phyloP scores from a whole-genome alignment of 2,329 filamentous ascomycete species.

The Aphanocladium album region DNA sequence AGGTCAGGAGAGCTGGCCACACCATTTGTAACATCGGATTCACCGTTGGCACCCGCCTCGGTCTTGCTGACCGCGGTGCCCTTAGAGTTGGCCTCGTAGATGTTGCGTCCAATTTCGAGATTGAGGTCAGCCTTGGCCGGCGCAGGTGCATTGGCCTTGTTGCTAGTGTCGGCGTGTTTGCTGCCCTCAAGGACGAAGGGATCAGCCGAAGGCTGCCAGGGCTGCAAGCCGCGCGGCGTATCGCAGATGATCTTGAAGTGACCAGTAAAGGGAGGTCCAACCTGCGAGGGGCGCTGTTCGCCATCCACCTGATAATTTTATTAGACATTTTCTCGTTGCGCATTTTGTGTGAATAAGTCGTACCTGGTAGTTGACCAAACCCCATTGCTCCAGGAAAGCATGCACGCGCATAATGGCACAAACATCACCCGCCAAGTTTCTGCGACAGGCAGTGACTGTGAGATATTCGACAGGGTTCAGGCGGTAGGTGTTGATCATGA shows the following conservation, averaged over 20 bases:
- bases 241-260: constrained; percentile 96
- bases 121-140: constrained; percentile 76
- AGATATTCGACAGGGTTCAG: constrained; percentile 94
- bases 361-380: constrained; percentile 98
- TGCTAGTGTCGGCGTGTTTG: constrained; percentile 64
- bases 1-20: constrained; percentile 52
- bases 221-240: constrained; percentile 88
- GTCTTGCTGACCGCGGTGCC: constrained; percentile 63
- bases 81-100: constrained; percentile 89
- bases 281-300: constrained; percentile 88
- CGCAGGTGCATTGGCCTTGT: constrained; percentile 59
- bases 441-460: constrained; percentile 90
- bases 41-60: constrained; percentile 71
- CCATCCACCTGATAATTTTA: constrained; percentile 70
- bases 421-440: constrained; percentile 93
- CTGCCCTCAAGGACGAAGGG: constrained; percentile 60
- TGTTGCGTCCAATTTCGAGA: constrained; percentile 88
- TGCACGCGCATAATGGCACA: constrained; percentile 99
- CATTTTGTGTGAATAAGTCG: background rate
- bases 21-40: constrained; percentile 63
- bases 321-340: background rate
- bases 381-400: constrained; percentile 97
- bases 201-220: constrained; percentile 86
- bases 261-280: constrained; percentile 93
- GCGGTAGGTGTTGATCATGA: constrained; percentile 99